Evolutionary conservation across 108 stramenopile genomes (phyloP), one percentile per base, ranked within the genome.

Genomic region (Cyclotella distinguenda): DNA sequence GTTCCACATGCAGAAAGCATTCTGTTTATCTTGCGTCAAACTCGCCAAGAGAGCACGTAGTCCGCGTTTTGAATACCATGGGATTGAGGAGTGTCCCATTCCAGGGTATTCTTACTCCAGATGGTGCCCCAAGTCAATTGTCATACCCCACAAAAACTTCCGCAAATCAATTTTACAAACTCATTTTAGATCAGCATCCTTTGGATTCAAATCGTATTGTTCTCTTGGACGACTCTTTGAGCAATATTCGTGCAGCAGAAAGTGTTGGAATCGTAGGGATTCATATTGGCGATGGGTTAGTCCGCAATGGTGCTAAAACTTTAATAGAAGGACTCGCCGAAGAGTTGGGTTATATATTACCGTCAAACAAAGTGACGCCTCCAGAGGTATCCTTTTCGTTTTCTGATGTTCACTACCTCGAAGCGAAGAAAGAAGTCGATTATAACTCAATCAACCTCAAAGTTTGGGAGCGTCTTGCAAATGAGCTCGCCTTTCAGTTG

Each of bases 361-460:
- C 78, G 4, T 19, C 56, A 31, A 23, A 22, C 27, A 18, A 32
- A 23, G 77, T 74, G 54, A 35, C 62, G 28, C 23, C 59, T 36
- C 12, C 3, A 2, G 36, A 54, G 15, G 39, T 27, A 1, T 19
- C 42, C 10, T 78, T 39, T 83, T 60, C 60, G 35, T 90, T 90
- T 59, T 81, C 77, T 38, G 79, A 91, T 57, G 65, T 81, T 6
- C 23, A 79, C 32, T 95, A 95, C 56, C 82, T 95, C 42, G 35
- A 63, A 49, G 61, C 83, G 11, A 95, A 95, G 74, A 92, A 95
- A 64, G 66, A 66, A 7, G 87, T 90, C 4, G 94, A 95, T 70
- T 48, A 43, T n/a, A 23, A 60, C 53, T 80, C 94, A 31, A 79
- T 95, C 12, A 49, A 95, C 56, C 49, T 48, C 27, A 44, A 15